phyloP scores from a whole-genome alignment of 148 eudicot genomes.

The Rhododendron ovatum region DNA sequence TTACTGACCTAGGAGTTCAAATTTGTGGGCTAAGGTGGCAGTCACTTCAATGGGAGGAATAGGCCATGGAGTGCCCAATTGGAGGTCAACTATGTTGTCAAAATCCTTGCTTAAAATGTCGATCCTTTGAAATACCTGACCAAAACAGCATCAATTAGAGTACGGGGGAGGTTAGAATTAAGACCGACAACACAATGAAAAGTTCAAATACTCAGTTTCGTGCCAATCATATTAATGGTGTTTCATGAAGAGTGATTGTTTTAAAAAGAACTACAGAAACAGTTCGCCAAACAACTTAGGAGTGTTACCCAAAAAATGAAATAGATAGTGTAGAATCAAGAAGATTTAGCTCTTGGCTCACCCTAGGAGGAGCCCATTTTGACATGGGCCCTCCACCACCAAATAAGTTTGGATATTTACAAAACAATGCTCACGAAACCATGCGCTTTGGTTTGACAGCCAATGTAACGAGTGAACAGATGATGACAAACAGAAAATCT shows the following conservation, averaged over 20 bases:
- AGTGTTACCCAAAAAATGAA: background rate
- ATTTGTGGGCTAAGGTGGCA: conserved; percentile 92
- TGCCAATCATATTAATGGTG: background rate
- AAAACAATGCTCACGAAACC: background rate
- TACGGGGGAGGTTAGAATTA: background rate
- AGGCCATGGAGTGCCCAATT: conserved; percentile 92
- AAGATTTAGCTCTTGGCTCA: background rate
- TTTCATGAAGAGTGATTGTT: background rate
- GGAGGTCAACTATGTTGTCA: conserved; percentile 84
- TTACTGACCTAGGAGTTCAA: conserved; percentile 69
- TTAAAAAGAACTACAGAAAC: background rate
- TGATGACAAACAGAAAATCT: background rate
- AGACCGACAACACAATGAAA: background rate
- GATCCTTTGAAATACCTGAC: conserved; percentile 87
- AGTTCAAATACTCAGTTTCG: background rate
- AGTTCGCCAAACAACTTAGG: background rate
- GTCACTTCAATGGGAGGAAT: conserved; percentile 71
- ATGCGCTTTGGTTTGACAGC: background rate
- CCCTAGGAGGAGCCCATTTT: conserved; percentile 5
- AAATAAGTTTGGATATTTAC: background rate
- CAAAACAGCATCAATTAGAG: background rate
- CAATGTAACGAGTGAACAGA: background rate
- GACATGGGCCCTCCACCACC: background rate
- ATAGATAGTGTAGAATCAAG: background rate
- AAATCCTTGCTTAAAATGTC: conserved; percentile 87